Evolutionary conservation across 225 moss, liverwort and hornwort genomes (phyloP).

Genomic region (Thuidium tamariscinum): DNA sequence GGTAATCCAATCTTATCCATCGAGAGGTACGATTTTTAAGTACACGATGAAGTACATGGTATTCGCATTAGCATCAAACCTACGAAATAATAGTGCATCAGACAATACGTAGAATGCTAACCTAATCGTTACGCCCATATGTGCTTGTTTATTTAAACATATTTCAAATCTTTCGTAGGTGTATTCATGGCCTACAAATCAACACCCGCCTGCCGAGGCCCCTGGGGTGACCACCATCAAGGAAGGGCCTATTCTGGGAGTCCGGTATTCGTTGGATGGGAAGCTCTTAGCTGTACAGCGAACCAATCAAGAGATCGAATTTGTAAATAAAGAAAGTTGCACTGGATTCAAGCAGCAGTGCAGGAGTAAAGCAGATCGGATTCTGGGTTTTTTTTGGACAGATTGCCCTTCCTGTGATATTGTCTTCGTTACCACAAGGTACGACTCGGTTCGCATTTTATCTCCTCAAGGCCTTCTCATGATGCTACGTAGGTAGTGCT

Average conservation of each 20-base stretch:
- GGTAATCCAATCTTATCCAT: not conserved
- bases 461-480: not conserved
- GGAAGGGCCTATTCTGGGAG: slow-evolving; percentile 70
- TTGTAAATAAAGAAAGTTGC: slow-evolving; percentile 60
- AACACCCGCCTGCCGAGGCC: slow-evolving; percentile 34
- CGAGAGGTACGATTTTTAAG: not conserved
- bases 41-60: not conserved
- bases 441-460: not conserved
- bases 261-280: slow-evolving; percentile 79
- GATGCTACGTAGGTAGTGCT: not conserved
- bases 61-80: not conserved
- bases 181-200: slow-evolving; percentile 78
- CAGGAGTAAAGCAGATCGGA: slow-evolving; percentile 58
- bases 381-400: slow-evolving; percentile 92
- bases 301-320: slow-evolving; percentile 82
- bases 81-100: not conserved
- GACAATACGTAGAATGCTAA: not conserved
- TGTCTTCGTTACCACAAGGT: slow-evolving; percentile 72
- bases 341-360: slow-evolving; percentile 71
- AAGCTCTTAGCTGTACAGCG: slow-evolving; percentile 80
- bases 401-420: slow-evolving; percentile 87
- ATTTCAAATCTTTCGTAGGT: slow-evolving; percentile 28
- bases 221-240: slow-evolving; percentile 59
- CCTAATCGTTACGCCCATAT: not conserved
- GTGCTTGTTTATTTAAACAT: not conserved